Conservation (phyloP, 371 early-diverging fungal species). For the Actinomortierella wolfii region DNA sequence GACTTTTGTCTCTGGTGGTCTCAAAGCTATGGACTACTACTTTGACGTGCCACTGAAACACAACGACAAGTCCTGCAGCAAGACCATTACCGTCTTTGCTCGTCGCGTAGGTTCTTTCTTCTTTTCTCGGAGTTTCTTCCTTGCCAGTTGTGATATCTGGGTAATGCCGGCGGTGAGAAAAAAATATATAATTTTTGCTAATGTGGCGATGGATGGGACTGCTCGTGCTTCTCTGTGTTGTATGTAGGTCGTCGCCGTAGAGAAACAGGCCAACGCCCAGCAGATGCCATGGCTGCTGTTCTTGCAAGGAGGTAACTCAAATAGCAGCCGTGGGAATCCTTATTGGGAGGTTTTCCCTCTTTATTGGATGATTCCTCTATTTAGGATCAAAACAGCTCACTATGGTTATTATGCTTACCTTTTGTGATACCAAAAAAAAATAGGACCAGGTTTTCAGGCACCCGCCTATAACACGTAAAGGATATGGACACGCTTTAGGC, state of each 20-base stretch:
- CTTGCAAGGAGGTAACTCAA: constrained; percentile 25
- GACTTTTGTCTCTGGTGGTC: constrained; percentile 35
- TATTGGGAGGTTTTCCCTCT: too few species aligned
- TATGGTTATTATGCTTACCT: too few species aligned
- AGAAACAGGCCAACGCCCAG: constrained; percentile 31
- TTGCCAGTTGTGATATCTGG: not conserved
- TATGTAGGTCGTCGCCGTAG: constrained; percentile 30
- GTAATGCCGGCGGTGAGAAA: not conserved
- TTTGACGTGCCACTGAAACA: constrained; percentile 41
- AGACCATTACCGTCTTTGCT: constrained; percentile 42
- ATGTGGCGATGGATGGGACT: not conserved
- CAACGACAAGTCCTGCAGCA: constrained; percentile 25
- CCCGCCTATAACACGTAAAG: constrained; percentile 44
- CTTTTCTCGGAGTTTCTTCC: not conserved
- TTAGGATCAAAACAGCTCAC: too few species aligned
- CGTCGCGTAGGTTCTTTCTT: constrained; percentile 16
- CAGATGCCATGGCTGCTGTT: constrained; percentile 45
- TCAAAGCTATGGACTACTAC: constrained; percentile 41
- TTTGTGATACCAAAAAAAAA: too few species aligned
- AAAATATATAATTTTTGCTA: not conserved
- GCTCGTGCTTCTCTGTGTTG: not conserved
- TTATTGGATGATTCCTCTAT: too few species aligned
- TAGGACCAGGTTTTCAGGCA: constrained; percentile 39
- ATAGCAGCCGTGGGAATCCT: too few species aligned
- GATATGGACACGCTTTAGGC: not conserved